A percentile compares a stretch with the other conserved stretches of the same genome.
These are phyloP conservation scores for Silene latifolia DNA, from an alignment of 148 eudicot species.

Conservation along the genomic window DNA sequence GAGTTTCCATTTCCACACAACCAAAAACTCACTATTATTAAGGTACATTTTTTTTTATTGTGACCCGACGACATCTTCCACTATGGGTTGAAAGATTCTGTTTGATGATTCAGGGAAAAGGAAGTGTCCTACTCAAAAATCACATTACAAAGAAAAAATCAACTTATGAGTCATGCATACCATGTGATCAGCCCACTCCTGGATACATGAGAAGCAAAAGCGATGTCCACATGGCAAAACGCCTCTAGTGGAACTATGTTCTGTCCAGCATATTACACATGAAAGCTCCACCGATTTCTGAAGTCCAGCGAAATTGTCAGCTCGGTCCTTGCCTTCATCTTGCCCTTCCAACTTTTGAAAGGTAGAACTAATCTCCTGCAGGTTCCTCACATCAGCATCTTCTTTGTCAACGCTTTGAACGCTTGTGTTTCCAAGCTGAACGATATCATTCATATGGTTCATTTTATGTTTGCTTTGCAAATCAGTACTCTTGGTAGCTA, in stretches of 20 bases:
- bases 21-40: too few species aligned
- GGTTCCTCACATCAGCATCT: slow-evolving; percentile 18
- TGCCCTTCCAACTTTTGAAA: background rate
- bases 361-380: slow-evolving; percentile 15
- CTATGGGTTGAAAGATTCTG: background rate
- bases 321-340: slow-evolving; percentile 6
- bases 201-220: slow-evolving; percentile 89
- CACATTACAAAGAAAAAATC: slow-evolving; percentile 9
- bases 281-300: slow-evolving; percentile 43
- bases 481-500: slow-evolving; percentile 23
- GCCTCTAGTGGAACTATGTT: slow-evolving; percentile 75
- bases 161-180: slow-evolving; percentile 33
- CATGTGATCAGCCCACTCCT: slow-evolving; percentile 79
- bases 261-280: slow-evolving; percentile 91
- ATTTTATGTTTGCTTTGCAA: slow-evolving; percentile 18
- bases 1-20: too few species aligned
- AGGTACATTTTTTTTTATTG: too few species aligned
- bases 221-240: slow-evolving; percentile 91
- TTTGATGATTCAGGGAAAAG: background rate
- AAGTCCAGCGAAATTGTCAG: slow-evolving; percentile 25
- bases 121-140: background rate
- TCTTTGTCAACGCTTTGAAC: slow-evolving; percentile 19
- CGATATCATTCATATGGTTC: slow-evolving; percentile 14
- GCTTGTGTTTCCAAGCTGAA: slow-evolving; percentile 18
- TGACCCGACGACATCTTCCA: too few species aligned